These are phyloP conservation scores for Arthrobotrys conoides DNA, from an alignment of 2,329 filamentous ascomycete genomes.

Conservation along the genomic window DNA sequence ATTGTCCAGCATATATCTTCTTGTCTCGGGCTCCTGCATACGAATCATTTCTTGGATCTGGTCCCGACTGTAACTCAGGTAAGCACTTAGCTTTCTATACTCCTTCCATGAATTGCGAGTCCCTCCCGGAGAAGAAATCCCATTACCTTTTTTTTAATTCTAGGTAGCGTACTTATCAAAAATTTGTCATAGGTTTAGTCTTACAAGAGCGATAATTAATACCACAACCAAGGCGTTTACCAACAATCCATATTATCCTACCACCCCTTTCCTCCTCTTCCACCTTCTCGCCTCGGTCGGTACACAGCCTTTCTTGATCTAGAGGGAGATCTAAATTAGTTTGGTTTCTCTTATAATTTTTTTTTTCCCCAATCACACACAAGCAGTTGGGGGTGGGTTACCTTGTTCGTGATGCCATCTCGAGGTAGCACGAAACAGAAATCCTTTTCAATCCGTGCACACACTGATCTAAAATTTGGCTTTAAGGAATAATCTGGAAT, in stretches of 20 bases:
- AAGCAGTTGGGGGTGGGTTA: conserved; percentile 32
- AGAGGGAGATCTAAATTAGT: conserved; percentile 13
- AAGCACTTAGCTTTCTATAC: conserved; percentile 29
- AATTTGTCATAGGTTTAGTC: conserved; percentile 56
- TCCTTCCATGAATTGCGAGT: conserved; percentile 44
- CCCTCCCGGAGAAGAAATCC: conserved; percentile 25
- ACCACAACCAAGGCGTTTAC: conserved; percentile 28
- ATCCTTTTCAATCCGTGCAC: conserved; percentile 38
- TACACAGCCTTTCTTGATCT: conserved; percentile 18
- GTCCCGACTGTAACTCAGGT: conserved; percentile 36
- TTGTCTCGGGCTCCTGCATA: conserved; percentile 59
- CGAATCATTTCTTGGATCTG: conserved; percentile 42
- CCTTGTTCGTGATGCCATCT: conserved; percentile 54
- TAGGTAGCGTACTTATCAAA: conserved; percentile 47
- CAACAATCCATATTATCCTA: conserved; percentile 26
- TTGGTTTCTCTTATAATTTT: conserved; percentile 5
- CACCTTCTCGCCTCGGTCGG: conserved; percentile 25
- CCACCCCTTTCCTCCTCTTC: conserved; percentile 16
- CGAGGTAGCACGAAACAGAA: conserved; percentile 53
- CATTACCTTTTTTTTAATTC: conserved; percentile 21
- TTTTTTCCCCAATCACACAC: conserved; percentile 14
- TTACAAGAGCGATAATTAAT: conserved; percentile 39
- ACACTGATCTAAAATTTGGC: conserved; percentile 24
- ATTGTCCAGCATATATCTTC: conserved; percentile 30
- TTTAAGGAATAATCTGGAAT: conserved; percentile 43